phyloP scores from a whole-genome alignment of 2,329 filamentous ascomycete genomes.

The Claviceps humidiphila region DNA sequence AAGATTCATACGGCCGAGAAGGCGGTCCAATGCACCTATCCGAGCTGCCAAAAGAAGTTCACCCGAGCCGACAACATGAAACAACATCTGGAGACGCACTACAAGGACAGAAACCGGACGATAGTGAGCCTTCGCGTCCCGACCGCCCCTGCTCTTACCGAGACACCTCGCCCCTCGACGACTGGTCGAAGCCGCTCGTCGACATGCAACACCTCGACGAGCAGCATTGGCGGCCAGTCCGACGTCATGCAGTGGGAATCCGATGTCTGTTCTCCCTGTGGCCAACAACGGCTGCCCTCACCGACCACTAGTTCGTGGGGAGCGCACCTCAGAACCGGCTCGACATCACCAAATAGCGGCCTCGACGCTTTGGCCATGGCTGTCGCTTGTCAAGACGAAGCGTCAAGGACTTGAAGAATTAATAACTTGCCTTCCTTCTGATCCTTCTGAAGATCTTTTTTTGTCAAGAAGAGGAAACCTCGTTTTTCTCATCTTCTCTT shows the following conservation, averaged over 20 bases:
- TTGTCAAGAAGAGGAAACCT: not conserved
- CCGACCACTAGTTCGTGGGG: conserved; percentile 31
- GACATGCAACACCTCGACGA: conserved; percentile 6
- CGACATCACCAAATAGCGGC: conserved; percentile 35
- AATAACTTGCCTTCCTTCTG: no score
- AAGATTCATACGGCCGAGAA: conserved; percentile 78
- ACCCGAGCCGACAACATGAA: conserved; percentile 81
- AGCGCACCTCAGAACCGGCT: conserved; percentile 27
- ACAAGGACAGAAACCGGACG: conserved; percentile 44
- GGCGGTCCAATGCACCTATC: conserved; percentile 53
- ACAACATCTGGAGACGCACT: conserved; percentile 68
- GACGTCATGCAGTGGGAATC: conserved; percentile 25
- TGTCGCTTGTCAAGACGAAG: conserved; percentile 36
- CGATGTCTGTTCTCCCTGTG: conserved; percentile 12
- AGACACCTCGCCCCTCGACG: conserved; percentile 20
- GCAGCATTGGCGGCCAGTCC: conserved; percentile 9
- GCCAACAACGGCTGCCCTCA: conserved; percentile 28
- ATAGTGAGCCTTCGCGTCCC: conserved; percentile 21
- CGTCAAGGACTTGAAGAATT: conserved; percentile 5
- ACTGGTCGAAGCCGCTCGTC: conserved; percentile 19
- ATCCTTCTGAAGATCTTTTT: not conserved
- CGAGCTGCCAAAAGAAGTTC: conserved; percentile 66
- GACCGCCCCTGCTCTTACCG: conserved; percentile 18
- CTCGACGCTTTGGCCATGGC: conserved; percentile 43
- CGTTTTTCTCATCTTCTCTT: not conserved